phyloP scores from a whole-genome alignment of 495 filamentous ascomycete species.

The Diplogelasinospora grovesii region DNA sequence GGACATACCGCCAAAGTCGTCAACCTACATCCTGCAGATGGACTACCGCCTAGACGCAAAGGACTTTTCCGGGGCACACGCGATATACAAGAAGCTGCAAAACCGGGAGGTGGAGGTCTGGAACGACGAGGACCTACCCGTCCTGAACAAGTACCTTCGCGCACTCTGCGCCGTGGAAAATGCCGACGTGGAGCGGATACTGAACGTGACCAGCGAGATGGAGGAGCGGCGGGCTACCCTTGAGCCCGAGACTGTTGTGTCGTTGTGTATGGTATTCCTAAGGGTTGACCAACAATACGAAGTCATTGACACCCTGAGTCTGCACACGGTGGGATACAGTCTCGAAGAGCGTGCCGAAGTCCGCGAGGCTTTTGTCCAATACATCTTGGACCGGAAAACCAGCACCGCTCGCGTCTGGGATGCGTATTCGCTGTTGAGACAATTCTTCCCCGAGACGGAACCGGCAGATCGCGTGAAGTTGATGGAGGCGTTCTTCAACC shows the following conservation, averaged over 20 bases:
- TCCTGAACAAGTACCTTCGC: slow-evolving; percentile 70
- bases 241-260: slow-evolving; percentile 62
- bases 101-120: slow-evolving; percentile 37
- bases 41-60: slow-evolving; percentile 62
- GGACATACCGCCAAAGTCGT: slow-evolving; percentile 53
- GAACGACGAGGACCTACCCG: slow-evolving; percentile 50
- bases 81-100: slow-evolving; percentile 53
- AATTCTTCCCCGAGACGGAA: slow-evolving; percentile 70
- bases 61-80: slow-evolving; percentile 60
- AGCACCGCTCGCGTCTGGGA: slow-evolving; percentile 67
- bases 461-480: slow-evolving; percentile 56
- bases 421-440: slow-evolving; percentile 66
- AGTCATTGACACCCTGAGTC: slow-evolving; percentile 68
- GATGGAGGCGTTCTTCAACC: slow-evolving; percentile 78
- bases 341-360: slow-evolving; percentile 57
- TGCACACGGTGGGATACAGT: slow-evolving; percentile 57
- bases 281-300: slow-evolving; percentile 64
- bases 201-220: slow-evolving; percentile 66
- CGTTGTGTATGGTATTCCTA: slow-evolving; percentile 64
- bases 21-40: slow-evolving; percentile 67
- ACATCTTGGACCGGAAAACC: slow-evolving; percentile 54
- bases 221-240: slow-evolving; percentile 62
- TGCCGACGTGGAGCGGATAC: slow-evolving; percentile 57
- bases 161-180: slow-evolving; percentile 53
- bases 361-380: slow-evolving; percentile 55